These are phyloP conservation scores for Magnolia officinalis DNA, from an alignment of 164 flowering plant species.

Conservation along the genomic window DNA sequence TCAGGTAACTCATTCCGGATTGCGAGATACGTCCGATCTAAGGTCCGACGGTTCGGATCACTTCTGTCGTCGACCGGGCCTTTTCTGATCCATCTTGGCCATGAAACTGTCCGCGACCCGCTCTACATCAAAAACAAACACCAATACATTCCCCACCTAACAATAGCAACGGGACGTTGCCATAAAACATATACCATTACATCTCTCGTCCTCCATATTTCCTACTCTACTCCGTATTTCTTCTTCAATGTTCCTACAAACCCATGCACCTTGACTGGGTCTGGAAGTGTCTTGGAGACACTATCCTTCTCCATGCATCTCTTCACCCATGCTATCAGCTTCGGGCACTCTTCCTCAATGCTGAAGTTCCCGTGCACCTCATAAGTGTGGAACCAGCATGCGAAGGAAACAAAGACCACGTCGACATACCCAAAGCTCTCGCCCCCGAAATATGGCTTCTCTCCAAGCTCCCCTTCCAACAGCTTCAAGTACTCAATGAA, in stretches of 20 bases:
- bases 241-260: not conserved
- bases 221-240: constrained; percentile 7
- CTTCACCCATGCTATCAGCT: constrained; percentile 10
- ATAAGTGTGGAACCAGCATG: not conserved
- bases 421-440: constrained; percentile 11
- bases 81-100: no score
- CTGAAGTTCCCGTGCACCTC: constrained; percentile 11
- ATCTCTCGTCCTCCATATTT: not conserved
- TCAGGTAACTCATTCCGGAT: no score
- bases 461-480: constrained; percentile 15
- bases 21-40: no score
- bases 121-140: no score
- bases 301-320: constrained; percentile 17
- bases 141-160: no score
- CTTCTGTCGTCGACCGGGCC: no score
- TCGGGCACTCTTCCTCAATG: constrained; percentile 10
- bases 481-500: constrained; percentile 7
- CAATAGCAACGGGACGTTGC: not conserved
- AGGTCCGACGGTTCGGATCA: no score
- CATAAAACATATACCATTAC: not conserved
- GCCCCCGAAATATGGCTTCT: constrained; percentile 14
- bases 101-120: no score
- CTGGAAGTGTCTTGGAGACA: constrained; percentile 10
- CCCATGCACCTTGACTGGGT: constrained; percentile 6
- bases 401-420: not conserved